phyloP scores from a whole-genome alignment of 2,329 filamentous ascomycete genomes.

The Aspergillus eucalypticola region DNA sequence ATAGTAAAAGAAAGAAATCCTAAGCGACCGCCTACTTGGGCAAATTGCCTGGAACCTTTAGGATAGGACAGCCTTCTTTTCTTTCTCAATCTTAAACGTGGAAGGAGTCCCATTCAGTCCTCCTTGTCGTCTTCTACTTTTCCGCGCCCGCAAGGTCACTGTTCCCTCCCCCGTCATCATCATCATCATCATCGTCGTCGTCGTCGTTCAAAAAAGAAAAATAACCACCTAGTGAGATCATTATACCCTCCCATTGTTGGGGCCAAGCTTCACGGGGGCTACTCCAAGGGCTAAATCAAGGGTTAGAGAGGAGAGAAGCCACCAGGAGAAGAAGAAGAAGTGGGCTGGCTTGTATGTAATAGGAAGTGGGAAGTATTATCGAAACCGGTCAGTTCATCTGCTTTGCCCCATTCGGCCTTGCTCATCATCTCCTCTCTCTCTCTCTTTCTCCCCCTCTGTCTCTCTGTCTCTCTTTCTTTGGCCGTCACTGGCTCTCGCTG shows the following conservation, averaged over 20 bases:
- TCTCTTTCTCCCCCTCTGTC: constrained; percentile 5
- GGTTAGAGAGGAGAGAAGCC: not conserved
- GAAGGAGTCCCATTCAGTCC: not conserved
- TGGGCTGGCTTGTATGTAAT: not conserved
- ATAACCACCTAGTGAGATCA: not conserved
- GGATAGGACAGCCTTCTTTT: not conserved
- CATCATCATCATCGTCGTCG: not conserved
- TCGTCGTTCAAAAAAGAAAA: not conserved
- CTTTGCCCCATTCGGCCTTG: constrained; percentile 1
- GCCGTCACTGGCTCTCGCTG: not conserved
- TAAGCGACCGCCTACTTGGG: not conserved
- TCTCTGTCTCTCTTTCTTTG: not conserved
- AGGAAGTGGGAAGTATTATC: not conserved
- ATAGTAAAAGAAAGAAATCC: not conserved
- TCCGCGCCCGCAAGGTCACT: not conserved
- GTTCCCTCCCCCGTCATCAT: not conserved
- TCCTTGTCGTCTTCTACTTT: not conserved
- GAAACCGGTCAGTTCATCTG: constrained; percentile 1
- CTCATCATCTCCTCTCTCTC: constrained; percentile 4
- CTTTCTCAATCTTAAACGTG: constrained; percentile 9
- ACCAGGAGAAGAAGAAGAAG: not conserved
- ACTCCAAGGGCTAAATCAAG: not conserved
- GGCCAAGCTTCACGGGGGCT: not conserved
- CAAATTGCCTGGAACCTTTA: not conserved
- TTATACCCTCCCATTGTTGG: not conserved